Percentiles rank a stretch among this genome's conserved stretches.
Evolutionary conservation across 768 basidiomycete species (phyloP).

Genomic region (Lyophyllum semitale): DNA sequence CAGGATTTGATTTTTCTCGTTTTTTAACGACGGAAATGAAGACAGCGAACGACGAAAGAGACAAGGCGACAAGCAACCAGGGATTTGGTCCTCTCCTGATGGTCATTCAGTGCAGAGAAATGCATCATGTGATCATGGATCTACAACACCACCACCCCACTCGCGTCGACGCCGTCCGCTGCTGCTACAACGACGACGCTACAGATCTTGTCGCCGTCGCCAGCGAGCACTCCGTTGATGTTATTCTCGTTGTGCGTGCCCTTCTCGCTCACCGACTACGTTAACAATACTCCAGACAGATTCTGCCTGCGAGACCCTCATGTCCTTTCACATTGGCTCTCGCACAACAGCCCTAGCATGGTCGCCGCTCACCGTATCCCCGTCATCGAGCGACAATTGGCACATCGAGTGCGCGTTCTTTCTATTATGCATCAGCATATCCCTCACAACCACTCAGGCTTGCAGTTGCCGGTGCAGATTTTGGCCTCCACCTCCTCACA

Average conservation of each 20-base stretch:
- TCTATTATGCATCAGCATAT: background rate
- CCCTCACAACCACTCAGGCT: slow-evolving; percentile 44
- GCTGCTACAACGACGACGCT: slow-evolving; percentile 66
- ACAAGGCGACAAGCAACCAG: slow-evolving; percentile 57
- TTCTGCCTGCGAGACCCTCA: slow-evolving; percentile 50
- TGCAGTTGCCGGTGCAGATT: slow-evolving; percentile 67
- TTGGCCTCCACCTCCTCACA: slow-evolving; percentile 69
- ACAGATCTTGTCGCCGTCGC: slow-evolving; percentile 73
- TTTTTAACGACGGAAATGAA: slow-evolving; percentile 59
- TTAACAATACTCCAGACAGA: slow-evolving; percentile 34
- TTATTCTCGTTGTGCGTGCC: slow-evolving; percentile 61
- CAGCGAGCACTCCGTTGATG: slow-evolving; percentile 70
- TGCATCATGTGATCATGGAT: slow-evolving; percentile 11
- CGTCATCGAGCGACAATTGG: slow-evolving; percentile 67
- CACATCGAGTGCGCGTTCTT: slow-evolving; percentile 57
- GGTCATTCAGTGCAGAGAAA: slow-evolving; percentile 11
- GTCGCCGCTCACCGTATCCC: slow-evolving; percentile 72
- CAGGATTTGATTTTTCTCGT: slow-evolving; percentile 59
- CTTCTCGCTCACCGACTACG: slow-evolving; percentile 4
- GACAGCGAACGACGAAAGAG: slow-evolving; percentile 53
- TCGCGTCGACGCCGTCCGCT: slow-evolving; percentile 60
- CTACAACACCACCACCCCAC: slow-evolving; percentile 57
- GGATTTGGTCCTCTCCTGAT: slow-evolving; percentile 59
- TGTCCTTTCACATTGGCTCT: slow-evolving; percentile 73
- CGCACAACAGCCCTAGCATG: slow-evolving; percentile 77